These are phyloP conservation scores for Crucibulum laeve DNA, from an alignment of 768 basidiomycete genomes.

Conservation along the genomic window DNA sequence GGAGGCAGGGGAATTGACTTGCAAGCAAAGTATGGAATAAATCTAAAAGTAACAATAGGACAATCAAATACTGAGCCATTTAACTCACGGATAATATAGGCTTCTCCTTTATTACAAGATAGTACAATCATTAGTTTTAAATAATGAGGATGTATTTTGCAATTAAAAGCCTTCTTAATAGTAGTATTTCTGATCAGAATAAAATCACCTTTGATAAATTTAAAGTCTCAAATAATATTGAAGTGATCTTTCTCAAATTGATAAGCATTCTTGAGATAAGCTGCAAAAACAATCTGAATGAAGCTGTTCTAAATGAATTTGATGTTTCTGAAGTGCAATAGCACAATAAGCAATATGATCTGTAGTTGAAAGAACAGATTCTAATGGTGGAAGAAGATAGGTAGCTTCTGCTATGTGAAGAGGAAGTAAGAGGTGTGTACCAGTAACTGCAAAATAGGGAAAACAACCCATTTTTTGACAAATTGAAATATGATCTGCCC, in stretches of 20 bases:
- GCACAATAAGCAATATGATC: slow-evolving; percentile 17
- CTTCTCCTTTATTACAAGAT: slow-evolving; percentile 15
- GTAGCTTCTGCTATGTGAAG: slow-evolving; percentile 27
- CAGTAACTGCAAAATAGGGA: slow-evolving; percentile 24
- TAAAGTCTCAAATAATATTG: slow-evolving; percentile 11
- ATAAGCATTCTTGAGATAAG: slow-evolving; percentile 11
- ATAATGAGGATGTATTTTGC: slow-evolving; percentile 25
- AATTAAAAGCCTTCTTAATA: slow-evolving; percentile 21
- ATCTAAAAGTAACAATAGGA: slow-evolving; percentile 16
- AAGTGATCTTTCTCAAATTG: slow-evolving; percentile 12
- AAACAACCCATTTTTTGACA: slow-evolving; percentile 22
- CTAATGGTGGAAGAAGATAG: slow-evolving; percentile 18
- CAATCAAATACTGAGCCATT: slow-evolving; percentile 15
- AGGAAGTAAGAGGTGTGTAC: slow-evolving; percentile 25
- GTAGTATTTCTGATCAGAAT: slow-evolving; percentile 29
- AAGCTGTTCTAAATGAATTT: slow-evolving; percentile 4
- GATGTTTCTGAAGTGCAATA: slow-evolving; percentile 17
- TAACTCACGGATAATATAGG: slow-evolving; percentile 21
- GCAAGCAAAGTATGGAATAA: slow-evolving; percentile 22
- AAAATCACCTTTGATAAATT: slow-evolving; percentile 24
- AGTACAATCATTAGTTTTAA: slow-evolving; percentile 28
- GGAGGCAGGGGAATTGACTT: too few relatives aligned
- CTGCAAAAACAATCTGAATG: slow-evolving; percentile 8
- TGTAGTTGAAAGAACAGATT: slow-evolving; percentile 12
- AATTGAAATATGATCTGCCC: slow-evolving; percentile 30